phyloP scores from a whole-genome alignment of 2,329 filamentous ascomycete genomes.

The Chaetothyriales sp. region DNA sequence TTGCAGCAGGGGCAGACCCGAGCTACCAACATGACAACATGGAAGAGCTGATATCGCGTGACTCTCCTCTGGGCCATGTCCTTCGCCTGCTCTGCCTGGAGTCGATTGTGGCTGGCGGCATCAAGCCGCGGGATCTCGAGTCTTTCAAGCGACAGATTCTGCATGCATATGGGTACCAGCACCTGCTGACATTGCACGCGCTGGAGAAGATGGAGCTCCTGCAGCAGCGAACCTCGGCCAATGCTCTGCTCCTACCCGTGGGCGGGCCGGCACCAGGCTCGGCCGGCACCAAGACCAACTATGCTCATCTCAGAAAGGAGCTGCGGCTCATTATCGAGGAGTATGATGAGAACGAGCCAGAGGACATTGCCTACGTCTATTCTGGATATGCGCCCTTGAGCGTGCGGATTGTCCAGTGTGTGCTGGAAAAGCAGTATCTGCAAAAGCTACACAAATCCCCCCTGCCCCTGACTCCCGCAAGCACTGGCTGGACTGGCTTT shows the following conservation, averaged over 20 bases:
- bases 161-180: constrained; percentile 89
- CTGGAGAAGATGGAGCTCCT: constrained; percentile 84
- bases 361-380: constrained; percentile 95
- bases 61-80: constrained; percentile 64
- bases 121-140: constrained; percentile 79
- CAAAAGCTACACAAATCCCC: constrained; percentile 53
- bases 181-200: constrained; percentile 73
- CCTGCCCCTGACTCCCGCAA: constrained; percentile 40
- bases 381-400: constrained; percentile 91
- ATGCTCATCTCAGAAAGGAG: constrained; percentile 70
- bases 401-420: constrained; percentile 76
- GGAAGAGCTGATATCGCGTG: constrained; percentile 84
- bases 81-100: constrained; percentile 79
- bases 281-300: constrained; percentile 65
- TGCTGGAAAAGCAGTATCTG: constrained; percentile 80
- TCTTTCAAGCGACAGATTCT: constrained; percentile 74
- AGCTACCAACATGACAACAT: constrained; percentile 79
- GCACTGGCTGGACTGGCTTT: constrained; percentile 81
- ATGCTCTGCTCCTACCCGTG: constrained; percentile 69
- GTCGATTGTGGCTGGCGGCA: constrained; percentile 74
- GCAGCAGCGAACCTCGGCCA: constrained; percentile 57
- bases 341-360: constrained; percentile 84
- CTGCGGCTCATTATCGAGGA: constrained; percentile 87
- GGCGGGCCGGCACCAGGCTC: constrained; percentile 37
- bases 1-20: constrained; percentile 79